Percentiles rank a stretch among this genome's conserved stretches.
These are phyloP conservation scores for Alternaria brassicicola DNA, from an alignment of 2,329 filamentous ascomycete genomes.

Conservation along the genomic window DNA sequence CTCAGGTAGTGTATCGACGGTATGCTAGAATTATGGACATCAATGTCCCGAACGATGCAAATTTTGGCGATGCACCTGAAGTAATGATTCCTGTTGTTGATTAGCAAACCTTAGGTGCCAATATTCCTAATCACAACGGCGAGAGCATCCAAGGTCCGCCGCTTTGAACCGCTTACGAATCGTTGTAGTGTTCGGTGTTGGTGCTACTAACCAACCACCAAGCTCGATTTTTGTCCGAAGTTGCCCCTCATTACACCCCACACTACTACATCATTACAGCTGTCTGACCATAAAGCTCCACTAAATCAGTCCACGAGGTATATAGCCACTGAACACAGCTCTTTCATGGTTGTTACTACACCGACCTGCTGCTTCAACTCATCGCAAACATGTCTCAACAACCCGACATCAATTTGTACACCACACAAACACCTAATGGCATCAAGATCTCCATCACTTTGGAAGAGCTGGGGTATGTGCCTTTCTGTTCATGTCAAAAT, in stretches of 20 bases:
- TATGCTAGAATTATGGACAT: not conserved
- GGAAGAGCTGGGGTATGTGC: slow-evolving; percentile 72
- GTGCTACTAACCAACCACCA: slow-evolving; percentile 35
- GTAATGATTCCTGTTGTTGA: not conserved
- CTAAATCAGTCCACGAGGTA: not conserved
- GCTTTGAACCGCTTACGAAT: not conserved
- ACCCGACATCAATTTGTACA: slow-evolving; percentile 80
- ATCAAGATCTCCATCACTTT: slow-evolving; percentile 88
- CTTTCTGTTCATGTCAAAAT: not conserved
- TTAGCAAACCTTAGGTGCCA: not conserved
- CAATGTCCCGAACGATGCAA: not conserved
- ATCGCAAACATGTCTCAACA: slow-evolving; percentile 32
- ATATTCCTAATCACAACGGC: not conserved
- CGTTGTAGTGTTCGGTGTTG: not conserved
- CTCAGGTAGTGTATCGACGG: not conserved
- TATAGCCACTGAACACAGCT: not conserved
- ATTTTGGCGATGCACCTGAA: not conserved
- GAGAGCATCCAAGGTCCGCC: not conserved
- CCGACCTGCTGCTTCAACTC: not conserved
- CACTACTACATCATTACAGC: slow-evolving; percentile 10
- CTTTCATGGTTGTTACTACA: not conserved
- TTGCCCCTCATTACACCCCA: slow-evolving; percentile 34
- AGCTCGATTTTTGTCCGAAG: slow-evolving; percentile 27
- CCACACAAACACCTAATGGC: slow-evolving; percentile 82
- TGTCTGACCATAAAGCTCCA: not conserved